Evolutionary conservation across 1,284 basidiomycete genomes (phyloP).

Genomic region (Cryptococcus sp.): DNA sequence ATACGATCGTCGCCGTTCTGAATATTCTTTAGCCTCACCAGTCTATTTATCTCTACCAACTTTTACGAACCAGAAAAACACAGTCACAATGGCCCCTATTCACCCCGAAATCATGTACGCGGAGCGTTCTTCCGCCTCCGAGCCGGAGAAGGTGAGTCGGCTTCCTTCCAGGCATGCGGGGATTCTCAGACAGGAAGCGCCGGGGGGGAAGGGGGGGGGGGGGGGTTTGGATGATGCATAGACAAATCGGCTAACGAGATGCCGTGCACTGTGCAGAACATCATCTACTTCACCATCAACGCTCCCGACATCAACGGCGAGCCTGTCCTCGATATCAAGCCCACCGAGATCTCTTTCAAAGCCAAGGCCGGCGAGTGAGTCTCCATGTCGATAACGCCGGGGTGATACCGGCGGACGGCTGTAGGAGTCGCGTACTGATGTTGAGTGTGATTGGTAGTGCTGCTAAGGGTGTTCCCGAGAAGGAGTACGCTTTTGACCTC

Average conservation of each 20-base stretch:
- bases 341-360: slow-evolving; percentile 65
- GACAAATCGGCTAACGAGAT: too few species aligned
- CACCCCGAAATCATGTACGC: slow-evolving; percentile 91
- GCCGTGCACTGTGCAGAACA: slow-evolving; percentile 58
- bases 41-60: slow-evolving; percentile 1
- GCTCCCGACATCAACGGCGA: slow-evolving; percentile 70
- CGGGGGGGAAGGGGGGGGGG: background rate
- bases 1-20: background rate
- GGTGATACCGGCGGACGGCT: background rate
- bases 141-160: slow-evolving; percentile 63
- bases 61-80: slow-evolving; percentile 1
- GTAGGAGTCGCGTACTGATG: background rate
- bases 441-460: slow-evolving; percentile 44
- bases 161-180: background rate
- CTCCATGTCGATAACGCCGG: background rate
- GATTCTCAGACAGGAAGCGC: background rate
- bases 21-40: background rate
- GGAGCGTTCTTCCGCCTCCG: slow-evolving; percentile 69
- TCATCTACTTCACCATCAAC: slow-evolving; percentile 78
- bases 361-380: slow-evolving; percentile 69
- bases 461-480: slow-evolving; percentile 57
- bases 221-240: background rate
- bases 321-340: slow-evolving; percentile 63
- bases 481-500: slow-evolving; percentile 68
- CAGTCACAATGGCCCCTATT: slow-evolving; percentile 41